Evolutionary conservation across 345 rosid species (phyloP).

Genomic region (Geranium brycei): DNA sequence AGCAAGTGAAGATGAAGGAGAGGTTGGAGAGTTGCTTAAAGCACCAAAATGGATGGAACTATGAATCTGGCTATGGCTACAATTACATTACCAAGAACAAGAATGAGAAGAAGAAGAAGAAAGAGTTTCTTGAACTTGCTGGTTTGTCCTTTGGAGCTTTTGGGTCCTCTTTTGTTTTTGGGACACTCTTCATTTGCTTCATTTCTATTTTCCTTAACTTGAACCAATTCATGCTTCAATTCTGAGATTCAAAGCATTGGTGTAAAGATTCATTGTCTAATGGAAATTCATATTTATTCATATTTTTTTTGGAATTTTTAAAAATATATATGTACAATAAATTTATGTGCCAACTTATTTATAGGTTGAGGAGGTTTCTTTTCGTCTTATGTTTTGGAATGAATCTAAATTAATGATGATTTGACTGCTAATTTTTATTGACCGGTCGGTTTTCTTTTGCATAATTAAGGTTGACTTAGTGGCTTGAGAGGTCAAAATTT

Average conservation of each 20-base stretch:
- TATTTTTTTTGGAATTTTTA: too few species aligned
- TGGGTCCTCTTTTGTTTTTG: slow-evolving; percentile 23
- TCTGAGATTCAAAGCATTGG: not conserved
- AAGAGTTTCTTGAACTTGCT: slow-evolving; percentile 18
- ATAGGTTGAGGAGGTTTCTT: too few species aligned
- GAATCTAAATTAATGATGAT: too few species aligned
- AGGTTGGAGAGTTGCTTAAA: slow-evolving; percentile 36
- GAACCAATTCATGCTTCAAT: not conserved
- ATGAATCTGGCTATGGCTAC: slow-evolving; percentile 12
- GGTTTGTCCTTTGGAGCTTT: slow-evolving; percentile 21
- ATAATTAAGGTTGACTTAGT: too few species aligned
- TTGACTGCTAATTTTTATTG: too few species aligned
- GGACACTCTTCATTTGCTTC: slow-evolving; percentile 27
- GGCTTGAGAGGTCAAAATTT: too few species aligned
- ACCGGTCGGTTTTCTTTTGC: too few species aligned
- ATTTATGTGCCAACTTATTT: too few species aligned
- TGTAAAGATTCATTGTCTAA: too few species aligned
- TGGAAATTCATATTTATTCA: too few species aligned
- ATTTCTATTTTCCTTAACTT: slow-evolving; percentile 28
- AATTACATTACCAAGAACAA: slow-evolving; percentile 14
- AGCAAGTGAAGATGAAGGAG: slow-evolving; percentile 35
- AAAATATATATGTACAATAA: too few species aligned
- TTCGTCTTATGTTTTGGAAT: too few species aligned
- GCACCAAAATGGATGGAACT: slow-evolving; percentile 34
- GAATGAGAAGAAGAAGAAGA: slow-evolving; percentile 4